Base-by-base conservation (phyloP, 371 early-diverging fungal genomes). In the Mortierella sp. region DNA sequence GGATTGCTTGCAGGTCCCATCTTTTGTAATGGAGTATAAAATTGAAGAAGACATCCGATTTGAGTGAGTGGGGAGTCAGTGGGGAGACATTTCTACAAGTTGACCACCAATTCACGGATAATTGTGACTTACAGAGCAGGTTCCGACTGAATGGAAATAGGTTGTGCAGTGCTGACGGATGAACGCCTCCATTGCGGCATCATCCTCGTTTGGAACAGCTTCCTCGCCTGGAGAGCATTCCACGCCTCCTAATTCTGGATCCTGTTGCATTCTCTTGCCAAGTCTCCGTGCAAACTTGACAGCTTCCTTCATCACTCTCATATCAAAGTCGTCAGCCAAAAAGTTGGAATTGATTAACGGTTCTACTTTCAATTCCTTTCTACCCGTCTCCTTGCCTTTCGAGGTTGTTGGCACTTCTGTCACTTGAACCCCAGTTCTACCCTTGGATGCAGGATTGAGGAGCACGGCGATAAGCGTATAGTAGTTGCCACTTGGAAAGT, bases 1-100 rank as follows among this genome's bases (percentile, higher is more conserved):
- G 72, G 70, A 28, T 81, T 70, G 12, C 54, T 48, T 10, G 66
- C 30, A 5, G 68, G 64, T 1, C 82, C 81, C 81, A 84, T 80
- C n/a, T 68, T 62, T 34, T 34, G 34, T 34, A 10, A 34, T 7
- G 10, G 34, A 10, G 10, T 4, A 34, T 34, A 7, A 10, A 34
- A 10, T 34, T 34, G 50, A 7, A 21, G 23, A 51, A 12, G 27
- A 51, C n/a, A n/a, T n/a, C n/a, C n/a, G n/a, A 10, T 34, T 4
- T 34, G 34, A 34, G 34, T 34, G 34, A 34, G 4, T 34, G 34
- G 10, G 34, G 4, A 34, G 10, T 10, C 34, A 34, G 4, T 7
- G n/a, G n/a, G 34, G 10, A 4, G 10, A 34, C 34, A 34, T 34
- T 34, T 34, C 34, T n/a, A n/a, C 34, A 34, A 34, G 34, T 34